phyloP scores from a whole-genome alignment of 345 rosid species.

The Corchorus capsularis region DNA sequence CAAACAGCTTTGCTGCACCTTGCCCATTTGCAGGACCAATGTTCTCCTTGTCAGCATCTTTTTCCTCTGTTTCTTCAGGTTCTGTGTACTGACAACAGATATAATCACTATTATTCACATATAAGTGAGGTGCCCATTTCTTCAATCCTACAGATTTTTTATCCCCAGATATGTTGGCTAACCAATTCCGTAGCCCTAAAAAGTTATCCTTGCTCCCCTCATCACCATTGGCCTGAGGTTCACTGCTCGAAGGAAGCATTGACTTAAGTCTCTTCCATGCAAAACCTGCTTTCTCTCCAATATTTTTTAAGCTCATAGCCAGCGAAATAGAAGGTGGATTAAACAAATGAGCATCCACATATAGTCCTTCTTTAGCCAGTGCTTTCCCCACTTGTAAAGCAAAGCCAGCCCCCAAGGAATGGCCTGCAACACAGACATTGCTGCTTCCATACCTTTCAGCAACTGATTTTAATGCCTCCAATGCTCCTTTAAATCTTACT shows the following conservation, averaged over 20 bases:
- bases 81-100: conserved; percentile 80
- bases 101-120: conserved; percentile 89
- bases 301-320: conserved; percentile 87
- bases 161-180: conserved; percentile 45
- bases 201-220: conserved; percentile 28
- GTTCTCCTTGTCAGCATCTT: conserved; percentile 53
- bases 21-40: conserved; percentile 36
- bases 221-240: conserved; percentile 14
- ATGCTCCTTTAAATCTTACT: conserved; percentile 71
- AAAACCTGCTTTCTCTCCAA: conserved; percentile 75
- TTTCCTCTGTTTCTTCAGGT: conserved; percentile 46
- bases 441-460: conserved; percentile 76
- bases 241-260: conserved; percentile 64
- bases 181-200: conserved; percentile 66
- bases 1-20: conserved; percentile 83
- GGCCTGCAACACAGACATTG: conserved; percentile 85
- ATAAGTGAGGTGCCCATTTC: conserved; percentile 89
- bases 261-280: conserved; percentile 82
- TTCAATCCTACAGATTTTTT: conserved; percentile 45
- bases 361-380: conserved; percentile 77
- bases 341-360: conserved; percentile 87
- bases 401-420: conserved; percentile 95
- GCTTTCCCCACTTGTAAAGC: conserved; percentile 97
- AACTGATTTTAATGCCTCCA: conserved; percentile 59
- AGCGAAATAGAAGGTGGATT: conserved; percentile 91